Percentiles rank a stretch among this genome's conserved stretches.
These are phyloP conservation scores for Trametes pubescens DNA, from an alignment of 1,284 basidiomycete species.

Conservation along the genomic window DNA sequence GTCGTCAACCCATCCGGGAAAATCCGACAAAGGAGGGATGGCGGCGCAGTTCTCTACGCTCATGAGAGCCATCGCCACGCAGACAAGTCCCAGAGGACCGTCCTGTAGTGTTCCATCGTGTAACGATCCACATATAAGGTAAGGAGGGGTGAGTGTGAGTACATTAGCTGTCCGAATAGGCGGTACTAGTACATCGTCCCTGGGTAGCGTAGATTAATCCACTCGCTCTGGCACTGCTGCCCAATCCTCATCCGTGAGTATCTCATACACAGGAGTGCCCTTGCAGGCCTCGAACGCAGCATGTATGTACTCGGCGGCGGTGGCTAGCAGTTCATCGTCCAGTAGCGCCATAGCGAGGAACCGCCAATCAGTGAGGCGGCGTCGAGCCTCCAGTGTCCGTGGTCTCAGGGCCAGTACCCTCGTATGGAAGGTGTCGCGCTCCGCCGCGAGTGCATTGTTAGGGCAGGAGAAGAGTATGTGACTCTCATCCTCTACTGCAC, in stretches of 20 bases:
- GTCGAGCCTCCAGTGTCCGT: not conserved
- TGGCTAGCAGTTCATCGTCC: not conserved
- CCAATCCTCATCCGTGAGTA: not conserved
- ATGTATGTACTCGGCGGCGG: not conserved
- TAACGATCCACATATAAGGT: too few species aligned
- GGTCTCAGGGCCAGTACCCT: not conserved
- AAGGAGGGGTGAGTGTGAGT: too few species aligned
- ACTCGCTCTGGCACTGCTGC: not conserved
- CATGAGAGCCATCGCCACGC: too few species aligned
- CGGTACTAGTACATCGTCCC: too few species aligned
- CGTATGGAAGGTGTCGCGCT: not conserved
- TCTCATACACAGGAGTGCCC: not conserved
- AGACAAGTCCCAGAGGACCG: too few species aligned
- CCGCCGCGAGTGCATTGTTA: not conserved
- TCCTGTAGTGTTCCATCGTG: too few species aligned
- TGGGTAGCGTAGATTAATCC: too few species aligned
- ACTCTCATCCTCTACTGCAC: not conserved
- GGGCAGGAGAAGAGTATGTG: conserved; percentile 1
- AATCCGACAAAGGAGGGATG: too few species aligned
- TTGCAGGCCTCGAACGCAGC: not conserved
- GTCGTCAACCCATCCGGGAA: too few species aligned
- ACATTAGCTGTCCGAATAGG: too few species aligned
- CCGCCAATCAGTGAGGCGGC: not conserved
- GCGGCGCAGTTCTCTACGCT: too few species aligned
- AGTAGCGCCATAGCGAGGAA: not conserved